phyloP scores from a whole-genome alignment of 2,329 filamentous ascomycete genomes.

The Cyclaneusma minus region DNA sequence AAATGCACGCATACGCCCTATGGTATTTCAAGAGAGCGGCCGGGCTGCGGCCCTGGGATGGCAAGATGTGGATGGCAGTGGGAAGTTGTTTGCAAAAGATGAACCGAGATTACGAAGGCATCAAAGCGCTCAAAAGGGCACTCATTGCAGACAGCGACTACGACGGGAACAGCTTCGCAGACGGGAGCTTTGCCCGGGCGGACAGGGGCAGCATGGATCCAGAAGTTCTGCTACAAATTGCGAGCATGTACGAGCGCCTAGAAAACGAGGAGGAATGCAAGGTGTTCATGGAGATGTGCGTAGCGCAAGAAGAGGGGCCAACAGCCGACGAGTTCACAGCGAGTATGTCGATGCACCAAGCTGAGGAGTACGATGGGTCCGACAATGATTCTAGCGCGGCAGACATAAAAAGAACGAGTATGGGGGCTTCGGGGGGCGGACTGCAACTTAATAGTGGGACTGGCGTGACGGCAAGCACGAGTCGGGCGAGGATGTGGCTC shows the following conservation, averaged over 20 bases:
- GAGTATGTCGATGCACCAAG: slow-evolving; percentile 32
- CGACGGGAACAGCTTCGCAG: slow-evolving; percentile 36
- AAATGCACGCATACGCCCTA: slow-evolving; percentile 93
- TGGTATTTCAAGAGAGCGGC: slow-evolving; percentile 98
- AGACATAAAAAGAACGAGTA: no score
- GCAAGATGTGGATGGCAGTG: slow-evolving; percentile 98
- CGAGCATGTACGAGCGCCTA: slow-evolving; percentile 71
- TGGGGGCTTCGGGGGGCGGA: slow-evolving; percentile 24
- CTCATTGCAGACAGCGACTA: slow-evolving; percentile 79
- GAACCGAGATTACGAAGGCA: slow-evolving; percentile 72
- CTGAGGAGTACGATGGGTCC: slow-evolving; percentile 30
- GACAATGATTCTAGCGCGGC: slow-evolving; percentile 19
- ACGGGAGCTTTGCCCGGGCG: slow-evolving; percentile 22
- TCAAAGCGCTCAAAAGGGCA: slow-evolving; percentile 88
- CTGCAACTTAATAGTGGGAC: slow-evolving; percentile 37
- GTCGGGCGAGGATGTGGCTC: slow-evolving; percentile 86
- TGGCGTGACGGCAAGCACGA: slow-evolving; percentile 82
- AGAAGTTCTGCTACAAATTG: slow-evolving; percentile 81
- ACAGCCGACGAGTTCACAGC: slow-evolving; percentile 24
- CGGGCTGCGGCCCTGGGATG: slow-evolving; percentile 83
- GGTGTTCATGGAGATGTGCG: slow-evolving; percentile 88
- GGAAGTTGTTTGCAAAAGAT: slow-evolving; percentile 86
- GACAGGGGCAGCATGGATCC: slow-evolving; percentile 58
- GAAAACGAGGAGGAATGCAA: slow-evolving; percentile 67
- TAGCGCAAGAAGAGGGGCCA: slow-evolving; percentile 77